Conservation (phyloP, 1,284 basidiomycete genomes). For the Malassezia restricta region DNA sequence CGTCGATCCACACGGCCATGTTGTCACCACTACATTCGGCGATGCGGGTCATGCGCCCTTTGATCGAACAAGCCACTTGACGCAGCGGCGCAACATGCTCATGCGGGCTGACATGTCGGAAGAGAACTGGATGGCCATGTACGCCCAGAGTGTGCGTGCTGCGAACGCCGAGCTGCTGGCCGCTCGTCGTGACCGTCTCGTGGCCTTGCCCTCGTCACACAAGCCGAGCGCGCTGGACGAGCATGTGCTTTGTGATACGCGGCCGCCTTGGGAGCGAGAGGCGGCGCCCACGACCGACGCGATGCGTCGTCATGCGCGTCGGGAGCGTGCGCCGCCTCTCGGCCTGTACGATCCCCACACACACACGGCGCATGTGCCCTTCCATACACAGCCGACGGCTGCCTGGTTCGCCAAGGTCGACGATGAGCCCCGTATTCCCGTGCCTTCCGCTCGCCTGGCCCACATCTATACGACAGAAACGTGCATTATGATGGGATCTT, state of each 20-base stretch:
- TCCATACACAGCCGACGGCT: constrained; percentile 27
- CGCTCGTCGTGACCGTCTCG: constrained; percentile 26
- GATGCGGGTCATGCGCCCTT: constrained; percentile 38
- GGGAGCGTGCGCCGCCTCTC: constrained; percentile 27
- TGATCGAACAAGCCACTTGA: constrained; percentile 31
- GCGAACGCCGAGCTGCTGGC: constrained; percentile 40
- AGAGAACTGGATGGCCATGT: constrained; percentile 44
- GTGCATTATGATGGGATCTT: not conserved
- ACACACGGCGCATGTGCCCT: constrained; percentile 27
- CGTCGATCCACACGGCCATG: constrained; percentile 34
- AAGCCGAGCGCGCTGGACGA: constrained; percentile 14
- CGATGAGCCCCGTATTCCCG: not conserved
- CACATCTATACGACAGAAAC: constrained; percentile 1
- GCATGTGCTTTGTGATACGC: constrained; percentile 24
- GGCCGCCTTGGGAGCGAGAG: constrained; percentile 33
- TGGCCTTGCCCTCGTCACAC: constrained; percentile 16
- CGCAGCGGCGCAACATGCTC: constrained; percentile 22
- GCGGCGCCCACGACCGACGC: constrained; percentile 14
- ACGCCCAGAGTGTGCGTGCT: constrained; percentile 36
- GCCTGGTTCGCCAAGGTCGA: constrained; percentile 20
- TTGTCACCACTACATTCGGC: constrained; percentile 35
- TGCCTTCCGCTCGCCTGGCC: constrained; percentile 1
- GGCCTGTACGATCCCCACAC: constrained; percentile 43
- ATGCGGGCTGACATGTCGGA: constrained; percentile 35
- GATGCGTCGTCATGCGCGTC: constrained; percentile 17